phyloP scores from a whole-genome alignment of 805 yeast species.

The Zygotorulaspora sp. region DNA sequence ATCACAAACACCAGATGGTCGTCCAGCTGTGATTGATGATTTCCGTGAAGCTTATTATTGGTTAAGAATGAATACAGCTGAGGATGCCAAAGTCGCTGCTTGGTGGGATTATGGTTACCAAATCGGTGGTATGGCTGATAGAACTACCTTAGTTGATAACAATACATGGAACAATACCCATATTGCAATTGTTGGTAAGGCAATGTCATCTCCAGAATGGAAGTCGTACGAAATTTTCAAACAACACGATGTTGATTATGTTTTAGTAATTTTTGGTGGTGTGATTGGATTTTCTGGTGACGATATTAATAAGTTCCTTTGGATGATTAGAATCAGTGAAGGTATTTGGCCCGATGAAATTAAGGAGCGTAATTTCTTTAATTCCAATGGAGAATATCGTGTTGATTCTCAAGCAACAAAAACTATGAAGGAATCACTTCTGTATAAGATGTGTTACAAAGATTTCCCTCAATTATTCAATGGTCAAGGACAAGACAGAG shows the following conservation, averaged over 20 bases:
- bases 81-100: conserved; percentile 92
- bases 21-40: conserved; percentile 82
- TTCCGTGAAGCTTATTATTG: conserved; percentile 98
- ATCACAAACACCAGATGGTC: conserved; percentile 75
- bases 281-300: conserved; percentile 91
- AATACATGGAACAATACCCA: conserved; percentile 99
- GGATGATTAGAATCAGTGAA: conserved; percentile 99
- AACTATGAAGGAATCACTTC: conserved; percentile 81
- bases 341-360: conserved; percentile 99
- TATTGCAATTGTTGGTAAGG: conserved; percentile 98
- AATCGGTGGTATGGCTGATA: conserved; percentile 99
- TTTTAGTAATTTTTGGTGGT: conserved; percentile 91
- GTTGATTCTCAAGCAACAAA: conserved; percentile 78
- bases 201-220: conserved; percentile 88
- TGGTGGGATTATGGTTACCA: conserved; percentile 99
- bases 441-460: conserved; percentile 94
- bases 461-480: conserved; percentile 70
- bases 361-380: conserved; percentile 77
- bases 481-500: conserved; percentile 68
- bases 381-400: conserved; percentile 79
- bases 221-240: conserved; percentile 82
- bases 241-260: conserved; percentile 92
- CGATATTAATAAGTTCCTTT: conserved; percentile 90
- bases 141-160: conserved; percentile 96
- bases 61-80: conserved; percentile 96